These are phyloP conservation scores for Trichophyton simii DNA, from an alignment of 2,329 filamentous ascomycete genomes.

Conservation along the genomic window DNA sequence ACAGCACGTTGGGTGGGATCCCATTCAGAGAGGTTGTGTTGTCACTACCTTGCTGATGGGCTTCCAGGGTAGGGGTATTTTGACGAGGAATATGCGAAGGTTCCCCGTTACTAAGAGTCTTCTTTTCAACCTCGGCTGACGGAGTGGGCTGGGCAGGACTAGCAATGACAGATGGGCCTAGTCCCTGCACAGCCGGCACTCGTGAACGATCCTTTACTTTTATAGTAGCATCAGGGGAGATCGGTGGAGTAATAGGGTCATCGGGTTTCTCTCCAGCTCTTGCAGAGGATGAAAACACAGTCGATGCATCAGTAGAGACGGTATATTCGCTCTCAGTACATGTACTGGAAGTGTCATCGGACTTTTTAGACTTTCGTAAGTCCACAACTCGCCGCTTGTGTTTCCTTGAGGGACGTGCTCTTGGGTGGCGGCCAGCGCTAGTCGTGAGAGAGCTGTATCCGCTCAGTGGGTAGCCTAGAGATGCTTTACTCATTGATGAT, in stretches of 20 bases:
- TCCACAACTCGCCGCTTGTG: slow-evolving; percentile 40
- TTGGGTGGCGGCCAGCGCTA: slow-evolving; percentile 32
- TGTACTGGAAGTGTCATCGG: slow-evolving; percentile 30
- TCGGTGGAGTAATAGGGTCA: slow-evolving; percentile 42
- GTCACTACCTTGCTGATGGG: neutral
- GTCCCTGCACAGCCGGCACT: slow-evolving; percentile 4
- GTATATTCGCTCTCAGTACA: slow-evolving; percentile 32
- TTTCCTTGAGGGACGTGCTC: slow-evolving; percentile 35
- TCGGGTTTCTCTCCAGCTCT: slow-evolving; percentile 50
- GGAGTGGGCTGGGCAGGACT: slow-evolving; percentile 4
- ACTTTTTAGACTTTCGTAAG: slow-evolving; percentile 30
- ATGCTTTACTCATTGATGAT: slow-evolving; percentile 49
- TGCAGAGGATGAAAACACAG: slow-evolving; percentile 41
- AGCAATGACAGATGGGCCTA: slow-evolving; percentile 13
- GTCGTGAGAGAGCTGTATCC: slow-evolving; percentile 28
- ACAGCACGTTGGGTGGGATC: neutral
- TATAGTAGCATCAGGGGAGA: slow-evolving; percentile 29
- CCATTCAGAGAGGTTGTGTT: neutral
- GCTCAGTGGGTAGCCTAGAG: slow-evolving; percentile 25
- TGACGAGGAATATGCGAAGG: neutral
- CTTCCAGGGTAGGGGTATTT: neutral
- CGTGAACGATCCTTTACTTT: slow-evolving; percentile 5
- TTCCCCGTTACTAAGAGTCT: neutral
- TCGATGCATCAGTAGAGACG: slow-evolving; percentile 34
- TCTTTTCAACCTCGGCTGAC: neutral